Base-by-base conservation (phyloP, 768 basidiomycete genomes). In the Termitomyces sp. region DNA sequence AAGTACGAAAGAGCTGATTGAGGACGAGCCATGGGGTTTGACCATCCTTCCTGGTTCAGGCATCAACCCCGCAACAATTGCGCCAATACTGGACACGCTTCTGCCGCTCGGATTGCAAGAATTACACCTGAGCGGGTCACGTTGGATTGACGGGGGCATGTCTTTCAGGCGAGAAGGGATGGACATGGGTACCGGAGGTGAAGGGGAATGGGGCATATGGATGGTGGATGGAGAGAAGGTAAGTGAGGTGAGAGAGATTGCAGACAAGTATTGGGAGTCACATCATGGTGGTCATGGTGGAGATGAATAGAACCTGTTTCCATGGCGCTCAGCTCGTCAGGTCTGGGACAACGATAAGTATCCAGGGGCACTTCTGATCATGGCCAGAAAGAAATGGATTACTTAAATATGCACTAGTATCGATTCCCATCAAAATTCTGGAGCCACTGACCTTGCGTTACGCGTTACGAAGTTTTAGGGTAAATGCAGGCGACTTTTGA, bases 41-140 rank as follows among this genome's bases (percentile, higher is more conserved):
- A 78, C 74, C 9, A 81, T 94, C 53, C 81, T 93, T 63, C 88
- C 90, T 3, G 92, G 92, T 4, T 89, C 90, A 12, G 91, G 92
- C 1, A 84, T 94, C 58, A 91, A 88, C 65, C 69, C 78, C 7
- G 67, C 75, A 9, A 91, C 83, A 1, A 74, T 87, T n/a, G 69
- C 74, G 1, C 55, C 65, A 12, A 50, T 94, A 38, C 74, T 91
- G 54, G 66, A 78, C 22, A 65, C 73, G 20, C 75, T 92, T 40
- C 66, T 85, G 24, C 82, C 85, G 0, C 73, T 79, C 28, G 88
- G 88, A 7, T 70, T 91, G 24, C 74, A 73, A 24, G 91, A 93
- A 70, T 76, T 94, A 1, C 92, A 94, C 69, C 69, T 92, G 60
- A 92, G 91, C 64, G 92, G 84, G 0, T 91, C 89, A 2, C 67